Conservation (phyloP, 805 yeast genomes). For the Candida tammaniensis region DNA sequence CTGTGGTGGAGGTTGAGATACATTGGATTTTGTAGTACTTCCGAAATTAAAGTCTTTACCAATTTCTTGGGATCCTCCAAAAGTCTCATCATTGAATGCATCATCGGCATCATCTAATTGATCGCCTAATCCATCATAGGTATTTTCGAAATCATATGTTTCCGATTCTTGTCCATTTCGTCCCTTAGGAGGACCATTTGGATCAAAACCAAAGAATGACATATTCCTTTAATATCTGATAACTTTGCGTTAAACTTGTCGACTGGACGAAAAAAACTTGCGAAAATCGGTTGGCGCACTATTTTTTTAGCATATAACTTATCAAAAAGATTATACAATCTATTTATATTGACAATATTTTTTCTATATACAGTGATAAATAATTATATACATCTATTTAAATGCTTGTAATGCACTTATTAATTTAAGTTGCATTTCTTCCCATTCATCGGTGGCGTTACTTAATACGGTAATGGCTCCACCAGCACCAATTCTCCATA, state of each 20-base stretch:
- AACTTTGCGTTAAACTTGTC: slow-evolving; percentile 2
- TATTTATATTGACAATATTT: too few species aligned
- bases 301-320: too few species aligned
- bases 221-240: slow-evolving; percentile 22
- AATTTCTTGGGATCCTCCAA: slow-evolving; percentile 53
- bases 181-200: slow-evolving; percentile 37
- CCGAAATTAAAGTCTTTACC: slow-evolving; percentile 70
- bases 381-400: slow-evolving; percentile 13
- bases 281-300: slow-evolving; percentile 3
- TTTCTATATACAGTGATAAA: too few species aligned
- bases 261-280: slow-evolving; percentile 9
- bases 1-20: slow-evolving; percentile 18
- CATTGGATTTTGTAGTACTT: neutral
- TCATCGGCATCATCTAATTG: slow-evolving; percentile 64
- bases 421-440: slow-evolving; percentile 81
- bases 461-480: slow-evolving; percentile 95
- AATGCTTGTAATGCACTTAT: slow-evolving; percentile 79
- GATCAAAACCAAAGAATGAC: slow-evolving; percentile 70
- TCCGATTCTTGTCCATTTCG: slow-evolving; percentile 21
- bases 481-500: slow-evolving; percentile 95
- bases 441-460: slow-evolving; percentile 81
- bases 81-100: slow-evolving; percentile 77
- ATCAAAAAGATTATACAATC: too few species aligned
- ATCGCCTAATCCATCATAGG: slow-evolving; percentile 79
- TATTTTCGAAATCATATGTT: slow-evolving; percentile 74